Base-by-base conservation (phyloP, 2,329 filamentous ascomycete species). In the Bipolaris sorokiniana region DNA sequence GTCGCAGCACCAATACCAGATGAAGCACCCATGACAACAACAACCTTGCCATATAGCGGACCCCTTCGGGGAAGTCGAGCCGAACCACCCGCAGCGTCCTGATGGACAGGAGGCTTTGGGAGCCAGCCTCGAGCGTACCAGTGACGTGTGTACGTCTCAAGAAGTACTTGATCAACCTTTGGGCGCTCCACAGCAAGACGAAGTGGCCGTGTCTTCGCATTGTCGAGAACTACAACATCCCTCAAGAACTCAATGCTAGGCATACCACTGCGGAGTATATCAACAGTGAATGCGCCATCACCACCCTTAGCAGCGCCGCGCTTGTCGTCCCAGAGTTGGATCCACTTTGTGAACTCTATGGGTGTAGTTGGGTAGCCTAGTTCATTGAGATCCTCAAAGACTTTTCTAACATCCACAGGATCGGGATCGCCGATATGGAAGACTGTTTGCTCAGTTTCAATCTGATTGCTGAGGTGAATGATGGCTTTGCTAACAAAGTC, bases 111-210 rank as follows among this genome's bases (percentile, higher is more conserved):
- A 16, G 88, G 82, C 2, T 79, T 81, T 5, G 86, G 82, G 4
- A 94, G 81, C 90, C 90, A 94, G 42, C 90, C 90, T 73, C 90
- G 81, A 16, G 89, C 89, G 70, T 89, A 93, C 82, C 90, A 94
- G 73, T 93, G 89, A 15, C 90, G 88, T 20, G 88, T 85, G 71
- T 94, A 94, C 0, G 87, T 93, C 73, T 90, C 87, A 6, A 92
- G 83, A n/a, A 94, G 79, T 13, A 85, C 81, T 16, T 77, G 80
- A 68, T 92, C 88, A 22, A 92, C 88, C 74, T 86, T 88, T 1
- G 89, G 88, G 5, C 90, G 83, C 63, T 86, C 80, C 1, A 92
- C 80, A 58, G 67, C 82, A 65, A 77, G 83, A 70, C 76, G 84
- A 48, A 86, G 81, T 1, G 88, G 85, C 40, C 84, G 81, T 0